These are phyloP conservation scores for Entomortierella parvispora DNA, from an alignment of 192 early-diverging fungal species.

Conservation along the genomic window DNA sequence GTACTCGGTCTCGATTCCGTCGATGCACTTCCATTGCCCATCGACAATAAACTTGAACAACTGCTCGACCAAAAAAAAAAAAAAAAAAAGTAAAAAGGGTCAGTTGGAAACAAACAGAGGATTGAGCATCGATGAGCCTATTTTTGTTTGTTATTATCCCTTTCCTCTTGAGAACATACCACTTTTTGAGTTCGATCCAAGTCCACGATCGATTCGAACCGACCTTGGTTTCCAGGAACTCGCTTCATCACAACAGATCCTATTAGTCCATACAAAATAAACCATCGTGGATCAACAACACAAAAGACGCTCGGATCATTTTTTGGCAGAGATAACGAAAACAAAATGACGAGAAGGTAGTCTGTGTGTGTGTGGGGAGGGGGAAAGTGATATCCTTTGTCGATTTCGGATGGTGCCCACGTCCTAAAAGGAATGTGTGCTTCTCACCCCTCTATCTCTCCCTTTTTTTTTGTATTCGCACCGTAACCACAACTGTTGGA, in stretches of 20 bases:
- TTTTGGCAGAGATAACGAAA: background rate
- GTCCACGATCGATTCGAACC: slow-evolving; percentile 3
- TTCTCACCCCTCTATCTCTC: too few species aligned
- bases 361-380: too few species aligned
- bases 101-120: too few species aligned
- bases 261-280: background rate
- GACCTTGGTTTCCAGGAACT: background rate
- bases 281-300: background rate
- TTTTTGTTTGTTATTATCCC: background rate
- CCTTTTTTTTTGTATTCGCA: too few species aligned
- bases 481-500: too few species aligned
- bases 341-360: background rate
- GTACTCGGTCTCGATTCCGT: slow-evolving; percentile 30
- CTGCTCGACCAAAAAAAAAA: background rate
- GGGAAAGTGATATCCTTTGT: too few species aligned
- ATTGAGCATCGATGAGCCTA: background rate
- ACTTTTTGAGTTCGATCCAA: slow-evolving; percentile 10
- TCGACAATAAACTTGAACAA: slow-evolving; percentile 55
- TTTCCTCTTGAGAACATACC: slow-evolving; percentile 5
- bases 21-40: slow-evolving; percentile 49
- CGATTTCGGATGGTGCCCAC: too few species aligned
- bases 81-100: background rate
- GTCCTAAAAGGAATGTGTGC: too few species aligned
- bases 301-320: background rate
- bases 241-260: slow-evolving; percentile 8